Base-by-base conservation (phyloP, 2,329 filamentous ascomycete genomes). In the Colletotrichum lupini region DNA sequence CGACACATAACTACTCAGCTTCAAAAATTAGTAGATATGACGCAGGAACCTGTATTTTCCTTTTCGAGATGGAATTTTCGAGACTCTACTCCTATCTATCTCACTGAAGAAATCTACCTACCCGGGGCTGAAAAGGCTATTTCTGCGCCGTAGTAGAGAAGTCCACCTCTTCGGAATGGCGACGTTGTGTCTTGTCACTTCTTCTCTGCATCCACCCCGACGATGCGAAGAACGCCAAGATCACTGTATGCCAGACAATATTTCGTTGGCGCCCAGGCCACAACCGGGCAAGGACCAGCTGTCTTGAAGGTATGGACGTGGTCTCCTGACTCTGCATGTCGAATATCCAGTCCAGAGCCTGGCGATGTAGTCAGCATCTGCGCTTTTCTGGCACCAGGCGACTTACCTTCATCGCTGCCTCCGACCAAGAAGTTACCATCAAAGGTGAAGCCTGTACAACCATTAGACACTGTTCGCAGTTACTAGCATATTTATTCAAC, bases 181-280 rank as follows among this genome's bases (percentile, higher is more conserved):
- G 7, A 55, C 1, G 11, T 55, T 8, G 5, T 37, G 28, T 12
- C 32, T 30, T n/a, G 12, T 67, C 30, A 85, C 77, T 86, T 87
- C 68, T 82, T 81, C 60, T 86, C 86, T 26, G 81, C 77, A 76
- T 90, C 89, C 49, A 89, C 83, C 12, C 92, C 92, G 60, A 94
- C 85, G 70, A 95, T 94, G 77, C 92, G 91, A 71, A 95, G 81
- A 63, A 88, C 88, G 1, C 92, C 92, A 46, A 90, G 82, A 78
- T 95, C 93, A 65, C 90, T 90, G 80, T 94, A 95, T 2, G 93
- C 94, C 72, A 96, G 82, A 76, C 89, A 91, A 80, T 95, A 95
- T 69, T 91, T 87, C 55, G 89, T 92, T 2, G 94, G 94, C 75
- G 94, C 93, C 93, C 93, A 95, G 3, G 92, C 89, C 8, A 95